phyloP scores from a whole-genome alignment of 768 basidiomycete species.

The Tricholoma bakamatsutake region DNA sequence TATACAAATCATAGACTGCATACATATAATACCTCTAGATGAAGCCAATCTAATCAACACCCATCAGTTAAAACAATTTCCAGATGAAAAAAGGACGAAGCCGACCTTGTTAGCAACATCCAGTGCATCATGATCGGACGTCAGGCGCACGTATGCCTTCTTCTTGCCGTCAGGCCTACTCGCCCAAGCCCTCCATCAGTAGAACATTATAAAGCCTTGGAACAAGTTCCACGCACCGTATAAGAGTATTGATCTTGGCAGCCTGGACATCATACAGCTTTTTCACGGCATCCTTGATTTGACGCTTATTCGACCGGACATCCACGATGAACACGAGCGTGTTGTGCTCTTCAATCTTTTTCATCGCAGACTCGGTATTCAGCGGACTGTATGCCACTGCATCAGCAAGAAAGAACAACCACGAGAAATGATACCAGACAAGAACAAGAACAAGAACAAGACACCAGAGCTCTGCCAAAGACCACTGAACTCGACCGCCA shows the following conservation, averaged over 20 bases:
- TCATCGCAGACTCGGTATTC: slow-evolving; percentile 98
- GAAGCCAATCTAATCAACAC: slow-evolving; percentile 72
- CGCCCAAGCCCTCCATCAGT: background rate
- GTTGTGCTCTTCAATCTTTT: slow-evolving; percentile 99
- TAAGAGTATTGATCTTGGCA: slow-evolving; percentile 96
- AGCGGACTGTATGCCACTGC: slow-evolving; percentile 47
- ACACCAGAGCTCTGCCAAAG: too few species aligned
- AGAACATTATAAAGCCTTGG: background rate
- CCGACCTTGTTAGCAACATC: slow-evolving; percentile 96
- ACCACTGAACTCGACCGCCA: too few species aligned
- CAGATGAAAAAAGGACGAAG: background rate
- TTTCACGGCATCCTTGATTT: slow-evolving; percentile 99
- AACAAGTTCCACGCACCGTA: slow-evolving; percentile 57
- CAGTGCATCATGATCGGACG: slow-evolving; percentile 92
- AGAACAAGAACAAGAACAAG: too few species aligned
- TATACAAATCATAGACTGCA: too few species aligned
- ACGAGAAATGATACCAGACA: background rate
- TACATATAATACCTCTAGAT: too few species aligned
- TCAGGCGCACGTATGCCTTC: slow-evolving; percentile 97
- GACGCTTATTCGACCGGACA: slow-evolving; percentile 92
- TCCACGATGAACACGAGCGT: slow-evolving; percentile 98
- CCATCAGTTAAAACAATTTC: background rate
- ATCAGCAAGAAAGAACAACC: background rate
- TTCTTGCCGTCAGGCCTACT: slow-evolving; percentile 94
- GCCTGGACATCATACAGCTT: slow-evolving; percentile 98